These are phyloP conservation scores for Suillus clintonianus DNA, from an alignment of 768 basidiomycete genomes.

Conservation along the genomic window DNA sequence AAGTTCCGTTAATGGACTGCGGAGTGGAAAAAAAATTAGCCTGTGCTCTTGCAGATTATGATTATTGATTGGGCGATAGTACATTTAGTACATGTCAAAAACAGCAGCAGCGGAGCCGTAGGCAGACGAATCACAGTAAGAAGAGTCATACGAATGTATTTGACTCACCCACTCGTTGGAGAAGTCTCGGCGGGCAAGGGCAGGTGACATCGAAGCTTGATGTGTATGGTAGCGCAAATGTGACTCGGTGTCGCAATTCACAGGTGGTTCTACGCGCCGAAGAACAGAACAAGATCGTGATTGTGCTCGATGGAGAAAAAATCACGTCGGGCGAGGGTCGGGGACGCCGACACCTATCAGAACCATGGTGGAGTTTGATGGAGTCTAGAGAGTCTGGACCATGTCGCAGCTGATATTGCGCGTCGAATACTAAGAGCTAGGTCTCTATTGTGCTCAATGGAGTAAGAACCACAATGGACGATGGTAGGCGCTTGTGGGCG, in stretches of 20 bases:
- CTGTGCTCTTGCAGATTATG: not conserved
- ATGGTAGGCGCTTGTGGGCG: not conserved
- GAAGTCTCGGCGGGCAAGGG: not conserved
- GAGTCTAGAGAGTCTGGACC: not conserved
- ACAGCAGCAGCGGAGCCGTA: not conserved
- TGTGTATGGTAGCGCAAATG: not conserved
- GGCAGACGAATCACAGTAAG: not conserved
- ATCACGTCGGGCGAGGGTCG: not conserved
- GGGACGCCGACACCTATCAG: not conserved
- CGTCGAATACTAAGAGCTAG: too few species aligned
- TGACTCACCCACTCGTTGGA: too few species aligned
- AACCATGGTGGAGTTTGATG: not conserved
- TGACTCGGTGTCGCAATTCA: not conserved
- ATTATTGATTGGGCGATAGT: not conserved
- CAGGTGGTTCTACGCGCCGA: not conserved
- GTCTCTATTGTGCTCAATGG: too few species aligned
- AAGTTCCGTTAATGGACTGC: too few species aligned
- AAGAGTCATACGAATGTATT: too few species aligned
- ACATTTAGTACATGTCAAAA: not conserved
- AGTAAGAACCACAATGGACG: not conserved
- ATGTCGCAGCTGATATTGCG: not conserved
- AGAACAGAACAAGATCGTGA: not conserved
- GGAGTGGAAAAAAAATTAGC: not conserved
- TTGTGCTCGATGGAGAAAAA: not conserved
- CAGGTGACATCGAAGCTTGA: not conserved